Conservation (phyloP, 2,329 filamentous ascomycete species). For the Cytospora piceae region DNA sequence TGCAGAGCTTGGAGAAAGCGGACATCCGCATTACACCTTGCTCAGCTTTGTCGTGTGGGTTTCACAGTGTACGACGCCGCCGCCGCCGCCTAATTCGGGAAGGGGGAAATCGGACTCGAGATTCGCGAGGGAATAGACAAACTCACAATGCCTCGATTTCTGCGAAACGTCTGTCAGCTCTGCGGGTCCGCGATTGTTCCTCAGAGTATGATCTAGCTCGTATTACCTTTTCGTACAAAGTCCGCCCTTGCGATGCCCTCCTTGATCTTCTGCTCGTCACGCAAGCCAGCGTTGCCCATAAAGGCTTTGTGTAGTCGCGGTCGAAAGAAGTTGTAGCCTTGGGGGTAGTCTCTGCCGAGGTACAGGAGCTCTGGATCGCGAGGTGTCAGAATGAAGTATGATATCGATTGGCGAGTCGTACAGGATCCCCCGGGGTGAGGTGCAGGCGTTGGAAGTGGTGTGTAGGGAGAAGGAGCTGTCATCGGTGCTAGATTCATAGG, state of each 20-base stretch:
- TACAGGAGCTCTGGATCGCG: slow-evolving; percentile 73
- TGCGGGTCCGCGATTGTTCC: background rate
- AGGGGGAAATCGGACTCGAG: background rate
- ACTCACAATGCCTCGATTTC: slow-evolving; percentile 92
- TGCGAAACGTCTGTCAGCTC: slow-evolving; percentile 40
- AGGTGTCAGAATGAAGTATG: background rate
- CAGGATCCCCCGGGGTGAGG: background rate
- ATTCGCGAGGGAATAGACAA: background rate
- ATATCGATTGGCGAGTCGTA: background rate
- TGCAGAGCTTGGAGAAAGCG: background rate
- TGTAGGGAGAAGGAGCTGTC: too few relatives aligned
- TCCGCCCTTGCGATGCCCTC: slow-evolving; percentile 77
- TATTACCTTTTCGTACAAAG: slow-evolving; percentile 84
- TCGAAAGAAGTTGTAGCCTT: slow-evolving; percentile 80
- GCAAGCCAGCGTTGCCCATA: slow-evolving; percentile 70
- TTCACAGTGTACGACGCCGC: background rate
- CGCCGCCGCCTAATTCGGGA: background rate
- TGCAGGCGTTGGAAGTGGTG: background rate
- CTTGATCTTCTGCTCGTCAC: slow-evolving; percentile 74
- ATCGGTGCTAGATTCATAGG: too few relatives aligned
- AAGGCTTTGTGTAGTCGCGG: slow-evolving; percentile 85
- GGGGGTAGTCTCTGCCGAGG: slow-evolving; percentile 83
- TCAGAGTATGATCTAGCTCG: background rate
- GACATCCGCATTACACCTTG: background rate
- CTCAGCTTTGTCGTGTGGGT: background rate